Evolutionary conservation across 306 rosid species (phyloP), one percentile per base, ranked within the genome.

Genomic region (Vigna radiata): DNA sequence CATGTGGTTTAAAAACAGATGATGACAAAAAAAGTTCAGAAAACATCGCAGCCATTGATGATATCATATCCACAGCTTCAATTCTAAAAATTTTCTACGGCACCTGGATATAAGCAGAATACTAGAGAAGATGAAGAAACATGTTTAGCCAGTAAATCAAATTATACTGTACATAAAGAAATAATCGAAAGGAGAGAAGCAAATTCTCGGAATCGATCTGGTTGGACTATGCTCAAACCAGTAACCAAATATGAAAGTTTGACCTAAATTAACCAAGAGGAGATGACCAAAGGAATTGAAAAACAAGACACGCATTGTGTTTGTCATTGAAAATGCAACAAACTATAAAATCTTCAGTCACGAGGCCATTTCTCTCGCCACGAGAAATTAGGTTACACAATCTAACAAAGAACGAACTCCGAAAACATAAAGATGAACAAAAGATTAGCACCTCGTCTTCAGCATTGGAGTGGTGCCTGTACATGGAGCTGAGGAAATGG

Each of bases 381-480:
- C 21, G 7, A 54, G 21, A 49, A 68, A 73, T 68, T 46, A 1
- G 33, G 73, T 27, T n/a, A 79, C 68, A 44, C 21, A 53, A 36
- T 50, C 33, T 33, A 71, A 70, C 18, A 47, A 58, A 5, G n/a
- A 81, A 39, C 19, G 48, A 41, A 59, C 39, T 76, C 43, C 17
- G 18, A 54, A 59, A 56, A 33, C 14, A 5, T 17, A 19, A 77
- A 7, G 46, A 6, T 37, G 55, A 64, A 64, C 25, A 25, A 39
- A 36, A 80, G 85, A 81, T 83, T 59, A 44, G 73, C 43, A 95
- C 99, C 99, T 96, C 98, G 79, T 96, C 99, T 87, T 96, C 99
- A 29, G 98, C 99, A 96, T 88, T 89, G 93, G 90, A 88, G 85
- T 96, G 98, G 82, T 92, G 93, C 83, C 87, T 88, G 79, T 92